Conservation (phyloP, 495 filamentous ascomycete species). For the Clavariopsis aquatica region DNA sequence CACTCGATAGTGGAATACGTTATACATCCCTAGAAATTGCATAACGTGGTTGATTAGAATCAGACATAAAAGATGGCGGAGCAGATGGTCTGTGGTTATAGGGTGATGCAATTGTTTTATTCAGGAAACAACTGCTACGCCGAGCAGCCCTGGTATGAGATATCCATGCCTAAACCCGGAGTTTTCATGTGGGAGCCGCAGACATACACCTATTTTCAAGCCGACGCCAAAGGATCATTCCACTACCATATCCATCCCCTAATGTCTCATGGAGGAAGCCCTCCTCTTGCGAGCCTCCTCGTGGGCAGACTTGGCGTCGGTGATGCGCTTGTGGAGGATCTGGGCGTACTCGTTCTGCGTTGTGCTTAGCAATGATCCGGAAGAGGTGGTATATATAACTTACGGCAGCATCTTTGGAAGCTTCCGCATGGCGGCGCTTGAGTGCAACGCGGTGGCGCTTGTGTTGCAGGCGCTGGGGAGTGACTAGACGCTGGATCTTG, state of each 20-base stretch:
- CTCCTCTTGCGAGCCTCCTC: slow-evolving; percentile 91
- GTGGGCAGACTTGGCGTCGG: slow-evolving; percentile 89
- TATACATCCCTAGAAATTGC: too few relatives aligned
- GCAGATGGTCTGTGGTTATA: too few relatives aligned
- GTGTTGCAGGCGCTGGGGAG: slow-evolving; percentile 99
- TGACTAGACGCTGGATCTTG: slow-evolving; percentile 98
- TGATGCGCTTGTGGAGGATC: slow-evolving; percentile 90
- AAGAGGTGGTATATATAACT: slow-evolving; percentile 49
- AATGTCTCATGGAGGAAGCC: slow-evolving; percentile 94
- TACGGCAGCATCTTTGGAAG: slow-evolving; percentile 98
- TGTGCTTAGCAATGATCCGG: slow-evolving; percentile 41
- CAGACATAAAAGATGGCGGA: too few relatives aligned
- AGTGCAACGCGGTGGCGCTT: slow-evolving; percentile 96
- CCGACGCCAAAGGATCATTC: slow-evolving; percentile 28
- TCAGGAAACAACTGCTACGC: slow-evolving; percentile 21
- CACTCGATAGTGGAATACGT: too few relatives aligned
- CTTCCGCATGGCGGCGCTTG: slow-evolving; percentile 94
- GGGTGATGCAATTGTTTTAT: slow-evolving; percentile 27
- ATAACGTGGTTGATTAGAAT: too few relatives aligned
- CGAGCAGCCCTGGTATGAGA: slow-evolving; percentile 29
- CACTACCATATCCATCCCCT: slow-evolving; percentile 44
- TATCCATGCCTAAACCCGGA: slow-evolving; percentile 29
- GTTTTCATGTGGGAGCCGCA: slow-evolving; percentile 20
- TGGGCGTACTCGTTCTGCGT: slow-evolving; percentile 82
- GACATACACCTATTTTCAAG: slow-evolving; percentile 26